Percentiles rank a stretch among this genome's conserved stretches.
These are phyloP conservation scores for Danielozyma ontarioensis DNA, from an alignment of 805 yeast species.

Conservation along the genomic window DNA sequence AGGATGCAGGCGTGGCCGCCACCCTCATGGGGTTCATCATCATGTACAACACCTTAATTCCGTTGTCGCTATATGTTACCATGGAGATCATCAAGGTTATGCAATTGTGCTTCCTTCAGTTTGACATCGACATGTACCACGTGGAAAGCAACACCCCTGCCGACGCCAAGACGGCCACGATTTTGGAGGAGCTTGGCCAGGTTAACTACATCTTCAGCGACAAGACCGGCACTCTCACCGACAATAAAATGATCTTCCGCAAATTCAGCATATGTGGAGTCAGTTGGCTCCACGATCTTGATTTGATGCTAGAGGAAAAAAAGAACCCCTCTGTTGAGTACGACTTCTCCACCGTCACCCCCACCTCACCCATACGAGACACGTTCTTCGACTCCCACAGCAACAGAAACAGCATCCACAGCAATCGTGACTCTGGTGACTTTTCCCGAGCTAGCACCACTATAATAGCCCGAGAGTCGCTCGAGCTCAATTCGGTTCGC, in stretches of 20 bases:
- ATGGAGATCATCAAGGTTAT: conserved; percentile 92
- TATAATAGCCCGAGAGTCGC: conserved; percentile 27
- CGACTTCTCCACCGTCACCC: conserved; percentile 1
- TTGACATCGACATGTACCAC: conserved; percentile 95
- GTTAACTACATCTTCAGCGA: conserved; percentile 93
- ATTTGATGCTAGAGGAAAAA: conserved; percentile 30
- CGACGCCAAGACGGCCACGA: conserved; percentile 91
- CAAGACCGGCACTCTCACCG: conserved; percentile 96
- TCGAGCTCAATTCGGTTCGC: conserved; percentile 20
- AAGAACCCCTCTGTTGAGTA: conserved; percentile 2
- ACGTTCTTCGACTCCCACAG: neutral
- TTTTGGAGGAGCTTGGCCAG: conserved; percentile 94
- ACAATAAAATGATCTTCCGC: conserved; percentile 87
- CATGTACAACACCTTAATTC: conserved; percentile 96
- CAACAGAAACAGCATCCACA: conserved; percentile 3
- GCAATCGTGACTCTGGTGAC: conserved; percentile 3
- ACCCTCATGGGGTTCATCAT: conserved; percentile 93
- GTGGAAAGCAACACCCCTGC: conserved; percentile 81
- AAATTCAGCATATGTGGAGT: conserved; percentile 84
- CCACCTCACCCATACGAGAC: conserved; percentile 1
- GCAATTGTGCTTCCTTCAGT: conserved; percentile 76
- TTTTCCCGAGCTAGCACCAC: conserved; percentile 24
- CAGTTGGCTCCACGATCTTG: conserved; percentile 82
- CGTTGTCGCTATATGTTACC: conserved; percentile 89
- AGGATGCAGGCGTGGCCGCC: conserved; percentile 81